These are phyloP conservation scores for Deinandra increscens DNA, from an alignment of 129 eudicot species.

Conservation along the genomic window DNA sequence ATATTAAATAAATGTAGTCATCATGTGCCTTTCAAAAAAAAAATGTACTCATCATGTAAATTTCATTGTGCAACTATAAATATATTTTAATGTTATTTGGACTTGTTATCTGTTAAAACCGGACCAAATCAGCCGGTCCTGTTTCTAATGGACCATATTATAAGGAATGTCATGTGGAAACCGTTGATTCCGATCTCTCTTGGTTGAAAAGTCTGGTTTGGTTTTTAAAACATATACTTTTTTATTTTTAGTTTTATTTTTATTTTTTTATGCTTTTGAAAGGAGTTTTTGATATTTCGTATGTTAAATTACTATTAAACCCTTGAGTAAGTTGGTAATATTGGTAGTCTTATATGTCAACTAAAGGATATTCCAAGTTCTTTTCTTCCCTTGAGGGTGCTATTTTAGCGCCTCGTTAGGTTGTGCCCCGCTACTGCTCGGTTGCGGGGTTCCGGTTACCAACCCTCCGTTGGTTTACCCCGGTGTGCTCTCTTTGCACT, in stretches of 20 bases:
- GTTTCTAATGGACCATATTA: not conserved
- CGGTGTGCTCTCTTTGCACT: too few relatives aligned
- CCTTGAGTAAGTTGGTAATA: conserved; percentile 33
- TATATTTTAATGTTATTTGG: not conserved
- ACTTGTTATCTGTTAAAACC: too few relatives aligned
- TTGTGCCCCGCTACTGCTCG: too few relatives aligned
- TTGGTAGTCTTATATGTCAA: conserved; percentile 29
- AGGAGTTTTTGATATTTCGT: conserved; percentile 4
- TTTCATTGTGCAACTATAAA: not conserved
- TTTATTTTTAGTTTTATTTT: not conserved
- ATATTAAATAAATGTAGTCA: too few relatives aligned
- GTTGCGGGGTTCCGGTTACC: too few relatives aligned
- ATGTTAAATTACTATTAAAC: conserved; percentile 10
- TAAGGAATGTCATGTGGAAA: not conserved
- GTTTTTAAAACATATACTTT: not conserved
- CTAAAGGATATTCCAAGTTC: conserved; percentile 35
- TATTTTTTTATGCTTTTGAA: not conserved
- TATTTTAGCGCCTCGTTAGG: too few relatives aligned
- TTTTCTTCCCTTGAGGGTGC: conserved; percentile 27
- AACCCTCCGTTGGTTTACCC: too few relatives aligned
- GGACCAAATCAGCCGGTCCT: not conserved
- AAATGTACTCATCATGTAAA: not conserved
- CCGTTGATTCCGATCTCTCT: not conserved
- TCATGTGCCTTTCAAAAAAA: too few relatives aligned
- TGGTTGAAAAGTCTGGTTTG: not conserved